Conservation (phyloP, 176 grass and related monocot genomes). For the Aechmea fasciata region DNA sequence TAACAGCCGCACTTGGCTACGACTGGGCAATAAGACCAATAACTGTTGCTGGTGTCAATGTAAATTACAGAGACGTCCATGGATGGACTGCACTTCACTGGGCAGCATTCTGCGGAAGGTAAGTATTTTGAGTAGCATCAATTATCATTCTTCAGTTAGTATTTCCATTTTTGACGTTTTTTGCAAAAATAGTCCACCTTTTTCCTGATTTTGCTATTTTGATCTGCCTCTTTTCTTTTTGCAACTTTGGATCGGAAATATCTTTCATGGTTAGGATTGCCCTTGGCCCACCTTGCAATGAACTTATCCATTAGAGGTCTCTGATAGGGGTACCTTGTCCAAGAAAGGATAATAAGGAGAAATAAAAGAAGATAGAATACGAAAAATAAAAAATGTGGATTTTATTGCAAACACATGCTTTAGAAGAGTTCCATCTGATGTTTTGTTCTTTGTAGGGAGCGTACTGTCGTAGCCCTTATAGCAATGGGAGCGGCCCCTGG, state of each 20-base stretch:
- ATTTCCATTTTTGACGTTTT: not conserved
- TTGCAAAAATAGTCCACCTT: not conserved
- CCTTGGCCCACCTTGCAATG: too few relatives aligned
- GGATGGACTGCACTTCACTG: conserved; percentile 99
- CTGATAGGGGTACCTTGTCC: not conserved
- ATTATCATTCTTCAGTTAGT: not conserved
- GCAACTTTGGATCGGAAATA: too few relatives aligned
- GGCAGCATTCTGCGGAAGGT: conserved; percentile 94
- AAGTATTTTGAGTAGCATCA: not conserved
- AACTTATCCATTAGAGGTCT: not conserved
- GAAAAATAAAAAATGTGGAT: too few relatives aligned
- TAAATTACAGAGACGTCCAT: conserved; percentile 91
- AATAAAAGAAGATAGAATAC: not conserved
- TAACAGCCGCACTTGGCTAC: conserved; percentile 84
- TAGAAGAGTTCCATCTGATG: not conserved
- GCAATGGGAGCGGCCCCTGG: conserved; percentile 72
- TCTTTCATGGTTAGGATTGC: too few relatives aligned
- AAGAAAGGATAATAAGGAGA: conserved; percentile 11
- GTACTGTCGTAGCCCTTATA: conserved; percentile 52
- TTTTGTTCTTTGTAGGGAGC: conserved; percentile 50
- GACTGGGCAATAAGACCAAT: conserved; percentile 95
- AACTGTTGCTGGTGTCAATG: conserved; percentile 67
- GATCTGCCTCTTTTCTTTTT: too few relatives aligned
- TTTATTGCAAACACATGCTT: too few relatives aligned
- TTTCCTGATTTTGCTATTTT: too few relatives aligned